Conservation (phyloP, 768 basidiomycete genomes). For the Terana coerulea region DNA sequence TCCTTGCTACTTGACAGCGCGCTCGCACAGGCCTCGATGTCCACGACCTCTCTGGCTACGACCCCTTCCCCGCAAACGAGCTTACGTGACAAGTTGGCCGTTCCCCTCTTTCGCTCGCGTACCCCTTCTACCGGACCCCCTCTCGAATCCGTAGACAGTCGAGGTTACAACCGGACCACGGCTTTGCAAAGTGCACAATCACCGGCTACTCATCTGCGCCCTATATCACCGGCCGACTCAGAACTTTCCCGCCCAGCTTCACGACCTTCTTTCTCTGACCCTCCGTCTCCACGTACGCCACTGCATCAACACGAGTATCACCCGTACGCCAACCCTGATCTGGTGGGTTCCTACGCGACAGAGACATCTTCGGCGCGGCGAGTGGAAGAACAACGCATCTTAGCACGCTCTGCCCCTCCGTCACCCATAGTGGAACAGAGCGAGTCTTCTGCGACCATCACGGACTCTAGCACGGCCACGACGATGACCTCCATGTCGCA, state of each 20-base stretch:
- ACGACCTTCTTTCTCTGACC: constrained; percentile 32
- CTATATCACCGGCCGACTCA: constrained; percentile 18
- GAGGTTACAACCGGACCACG: constrained; percentile 13
- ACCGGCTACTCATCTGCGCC: constrained; percentile 12
- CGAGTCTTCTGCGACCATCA: constrained; percentile 52
- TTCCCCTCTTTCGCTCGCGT: constrained; percentile 35
- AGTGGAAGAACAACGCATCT: constrained; percentile 12
- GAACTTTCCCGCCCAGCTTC: constrained; percentile 13
- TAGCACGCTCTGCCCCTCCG: constrained; percentile 20
- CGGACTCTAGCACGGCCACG: constrained; percentile 29
- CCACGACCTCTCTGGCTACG: constrained; percentile 49
- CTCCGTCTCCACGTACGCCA: constrained; percentile 23
- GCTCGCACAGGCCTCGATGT: constrained; percentile 58
- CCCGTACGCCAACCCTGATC: constrained; percentile 80
- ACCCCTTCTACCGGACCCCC: constrained; percentile 23
- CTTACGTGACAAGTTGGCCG: constrained; percentile 41
- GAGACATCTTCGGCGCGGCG: constrained; percentile 3
- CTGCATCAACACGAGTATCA: constrained; percentile 38
- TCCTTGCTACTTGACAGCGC: constrained; percentile 34
- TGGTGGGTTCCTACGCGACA: constrained; percentile 30
- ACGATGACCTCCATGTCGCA: constrained; percentile 28
- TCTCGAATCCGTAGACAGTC: constrained; percentile 10
- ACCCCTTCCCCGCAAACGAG: constrained; percentile 27
- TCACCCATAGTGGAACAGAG: constrained; percentile 36
- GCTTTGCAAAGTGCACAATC: constrained; percentile 10